Evolutionary conservation across 1,139 yeast species (phyloP).

Genomic region (Taphrina communis): DNA sequence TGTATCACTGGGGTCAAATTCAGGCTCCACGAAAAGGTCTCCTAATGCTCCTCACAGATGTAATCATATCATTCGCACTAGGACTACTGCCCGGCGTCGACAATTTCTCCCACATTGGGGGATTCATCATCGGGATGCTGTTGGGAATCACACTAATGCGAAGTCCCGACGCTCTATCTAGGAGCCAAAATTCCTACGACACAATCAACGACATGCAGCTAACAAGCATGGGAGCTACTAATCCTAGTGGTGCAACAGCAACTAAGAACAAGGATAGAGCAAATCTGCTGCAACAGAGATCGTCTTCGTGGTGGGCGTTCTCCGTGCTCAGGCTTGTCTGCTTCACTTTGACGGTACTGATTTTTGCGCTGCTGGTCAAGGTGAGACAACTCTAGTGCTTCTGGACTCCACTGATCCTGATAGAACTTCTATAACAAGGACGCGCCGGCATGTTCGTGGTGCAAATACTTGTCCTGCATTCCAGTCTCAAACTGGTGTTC

Average conservation of each 20-base stretch:
- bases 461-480: slow-evolving; percentile 72
- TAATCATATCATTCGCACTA: slow-evolving; percentile 65
- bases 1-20: slow-evolving; percentile 62
- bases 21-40: slow-evolving; percentile 56
- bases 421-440: slow-evolving; percentile 34
- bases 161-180: slow-evolving; percentile 58
- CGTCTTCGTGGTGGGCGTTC: slow-evolving; percentile 62
- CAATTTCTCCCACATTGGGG: slow-evolving; percentile 79
- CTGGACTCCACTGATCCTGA: slow-evolving; percentile 53
- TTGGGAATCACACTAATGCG: slow-evolving; percentile 61
- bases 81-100: slow-evolving; percentile 78
- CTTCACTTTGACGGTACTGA: slow-evolving; percentile 59
- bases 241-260: slow-evolving; percentile 14
- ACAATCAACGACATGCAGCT: slow-evolving; percentile 45
- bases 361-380: slow-evolving; percentile 59
- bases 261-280: slow-evolving; percentile 43
- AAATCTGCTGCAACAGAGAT: slow-evolving; percentile 48
- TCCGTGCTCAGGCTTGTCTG: slow-evolving; percentile 57
- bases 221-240: slow-evolving; percentile 41
- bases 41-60: slow-evolving; percentile 61
- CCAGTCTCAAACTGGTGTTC: slow-evolving; percentile 37
- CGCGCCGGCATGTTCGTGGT: slow-evolving; percentile 56
- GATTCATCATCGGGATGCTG: slow-evolving; percentile 68
- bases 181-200: slow-evolving; percentile 36
- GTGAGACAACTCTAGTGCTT: slow-evolving; percentile 60